Percentiles rank a stretch among this genome's conserved stretches.
phyloP scores from a whole-genome alignment of 192 early-diverging fungal species.

The Chytriomyces sp. region DNA sequence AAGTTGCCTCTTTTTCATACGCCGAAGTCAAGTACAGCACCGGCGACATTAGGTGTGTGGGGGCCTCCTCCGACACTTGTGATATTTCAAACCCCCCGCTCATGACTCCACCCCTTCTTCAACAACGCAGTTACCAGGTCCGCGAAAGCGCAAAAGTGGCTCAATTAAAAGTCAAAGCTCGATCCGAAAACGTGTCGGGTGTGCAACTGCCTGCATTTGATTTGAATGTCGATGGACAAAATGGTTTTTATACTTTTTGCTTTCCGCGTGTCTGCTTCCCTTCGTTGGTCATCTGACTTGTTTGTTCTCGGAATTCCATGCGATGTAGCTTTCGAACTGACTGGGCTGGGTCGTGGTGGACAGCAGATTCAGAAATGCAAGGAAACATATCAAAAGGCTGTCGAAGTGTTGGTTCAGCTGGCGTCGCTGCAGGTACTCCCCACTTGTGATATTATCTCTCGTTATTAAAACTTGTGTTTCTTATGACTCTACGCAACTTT shows the following conservation, averaged over 20 bases:
- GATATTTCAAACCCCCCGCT: not conserved
- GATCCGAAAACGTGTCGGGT: slow-evolving; percentile 97
- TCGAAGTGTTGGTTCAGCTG: slow-evolving; percentile 94
- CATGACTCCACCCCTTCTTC: not conserved
- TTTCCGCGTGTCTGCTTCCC: not conserved
- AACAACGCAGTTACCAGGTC: slow-evolving; percentile 79
- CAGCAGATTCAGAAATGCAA: slow-evolving; percentile 95
- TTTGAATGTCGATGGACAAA: slow-evolving; percentile 80
- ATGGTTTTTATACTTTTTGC: slow-evolving; percentile 61
- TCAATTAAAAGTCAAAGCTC: slow-evolving; percentile 87
- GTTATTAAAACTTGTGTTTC: not conserved
- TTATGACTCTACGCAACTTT: not conserved
- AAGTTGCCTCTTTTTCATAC: slow-evolving; percentile 95
- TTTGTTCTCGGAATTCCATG: not conserved
- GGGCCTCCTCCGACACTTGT: not conserved
- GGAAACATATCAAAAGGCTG: slow-evolving; percentile 92
- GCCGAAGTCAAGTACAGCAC: slow-evolving; percentile 97
- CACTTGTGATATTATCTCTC: not conserved
- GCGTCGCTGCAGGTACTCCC: slow-evolving; percentile 88
- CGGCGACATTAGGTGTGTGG: slow-evolving; percentile 85
- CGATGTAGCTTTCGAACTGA: slow-evolving; percentile 83
- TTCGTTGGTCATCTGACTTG: too few species aligned
- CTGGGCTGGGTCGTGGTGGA: slow-evolving; percentile 97
- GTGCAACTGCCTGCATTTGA: slow-evolving; percentile 95
- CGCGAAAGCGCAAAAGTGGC: slow-evolving; percentile 93